phyloP scores from a whole-genome alignment of 2,329 filamentous ascomycete species.

The Paecilomyces formosus region DNA sequence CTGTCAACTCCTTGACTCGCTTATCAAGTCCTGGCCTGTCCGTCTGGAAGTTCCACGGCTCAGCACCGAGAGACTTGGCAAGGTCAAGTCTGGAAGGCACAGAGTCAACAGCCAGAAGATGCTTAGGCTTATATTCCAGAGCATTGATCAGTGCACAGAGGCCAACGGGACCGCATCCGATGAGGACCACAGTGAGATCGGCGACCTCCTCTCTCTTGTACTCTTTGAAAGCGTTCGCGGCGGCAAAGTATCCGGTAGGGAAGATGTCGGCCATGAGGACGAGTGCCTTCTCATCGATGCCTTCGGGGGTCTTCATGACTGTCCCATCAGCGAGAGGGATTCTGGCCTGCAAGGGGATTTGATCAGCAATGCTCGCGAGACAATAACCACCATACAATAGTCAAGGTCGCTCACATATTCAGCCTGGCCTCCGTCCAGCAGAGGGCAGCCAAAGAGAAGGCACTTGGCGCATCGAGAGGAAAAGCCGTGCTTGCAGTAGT shows the following conservation, averaged over 20 bases:
- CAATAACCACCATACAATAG: slow-evolving; percentile 10
- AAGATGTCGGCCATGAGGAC: slow-evolving; percentile 93
- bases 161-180: slow-evolving; percentile 81
- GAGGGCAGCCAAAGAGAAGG: slow-evolving; percentile 61
- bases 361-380: slow-evolving; percentile 3
- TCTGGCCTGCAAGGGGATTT: slow-evolving; percentile 45
- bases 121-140: slow-evolving; percentile 65
- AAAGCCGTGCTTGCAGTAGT: slow-evolving; percentile 72
- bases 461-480: slow-evolving; percentile 69
- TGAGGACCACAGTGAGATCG: slow-evolving; percentile 65
- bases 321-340: slow-evolving; percentile 76
- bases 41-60: slow-evolving; percentile 70
- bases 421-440: slow-evolving; percentile 71
- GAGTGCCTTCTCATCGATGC: slow-evolving; percentile 65
- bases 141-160: slow-evolving; percentile 76
- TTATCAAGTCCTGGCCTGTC: slow-evolving; percentile 58
- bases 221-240: slow-evolving; percentile 66
- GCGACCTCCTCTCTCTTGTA: slow-evolving; percentile 50
- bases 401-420: slow-evolving; percentile 51
- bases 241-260: slow-evolving; percentile 76
- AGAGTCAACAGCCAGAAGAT: slow-evolving; percentile 72
- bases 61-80: slow-evolving; percentile 67
- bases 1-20: slow-evolving; percentile 65
- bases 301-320: slow-evolving; percentile 63
- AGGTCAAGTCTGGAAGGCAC: slow-evolving; percentile 67